Evolutionary conservation across 257 asterid genomes (phyloP).

Genomic region (Vinca minor): DNA sequence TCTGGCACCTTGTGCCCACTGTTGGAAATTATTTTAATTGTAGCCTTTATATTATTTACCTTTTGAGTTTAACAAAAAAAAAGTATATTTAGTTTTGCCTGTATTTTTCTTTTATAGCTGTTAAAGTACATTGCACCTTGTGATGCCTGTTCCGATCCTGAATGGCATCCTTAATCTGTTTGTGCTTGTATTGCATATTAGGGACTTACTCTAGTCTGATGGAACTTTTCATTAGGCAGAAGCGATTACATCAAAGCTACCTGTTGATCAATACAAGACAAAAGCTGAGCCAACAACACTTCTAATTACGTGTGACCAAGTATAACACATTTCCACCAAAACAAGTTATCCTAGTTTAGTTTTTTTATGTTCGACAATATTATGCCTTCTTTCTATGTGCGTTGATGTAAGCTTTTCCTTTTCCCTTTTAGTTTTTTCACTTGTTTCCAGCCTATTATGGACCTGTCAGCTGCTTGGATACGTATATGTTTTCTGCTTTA

Average conservation of each 20-base stretch:
- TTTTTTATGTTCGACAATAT: background rate
- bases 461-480: background rate
- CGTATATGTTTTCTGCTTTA: background rate
- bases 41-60: background rate
- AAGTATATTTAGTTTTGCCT: background rate
- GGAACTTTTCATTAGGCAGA: constrained; percentile 62
- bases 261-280: constrained; percentile 37
- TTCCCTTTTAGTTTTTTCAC: background rate
- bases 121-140: background rate
- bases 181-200: constrained; percentile 10
- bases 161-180: background rate
- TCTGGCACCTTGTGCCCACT: background rate
- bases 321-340: constrained; percentile 36
- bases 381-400: background rate
- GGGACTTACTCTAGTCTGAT: constrained; percentile 29
- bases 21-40: background rate
- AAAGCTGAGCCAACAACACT: constrained; percentile 64
- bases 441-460: background rate
- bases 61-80: background rate
- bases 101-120: background rate
- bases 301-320: constrained; percentile 94
- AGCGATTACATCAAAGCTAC: constrained; percentile 55
- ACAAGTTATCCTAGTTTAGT: constrained; percentile 8
- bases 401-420: background rate
- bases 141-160: background rate